phyloP scores from a whole-genome alignment of 1,284 basidiomycete species.

The Filobasidium uniguttulatum region DNA sequence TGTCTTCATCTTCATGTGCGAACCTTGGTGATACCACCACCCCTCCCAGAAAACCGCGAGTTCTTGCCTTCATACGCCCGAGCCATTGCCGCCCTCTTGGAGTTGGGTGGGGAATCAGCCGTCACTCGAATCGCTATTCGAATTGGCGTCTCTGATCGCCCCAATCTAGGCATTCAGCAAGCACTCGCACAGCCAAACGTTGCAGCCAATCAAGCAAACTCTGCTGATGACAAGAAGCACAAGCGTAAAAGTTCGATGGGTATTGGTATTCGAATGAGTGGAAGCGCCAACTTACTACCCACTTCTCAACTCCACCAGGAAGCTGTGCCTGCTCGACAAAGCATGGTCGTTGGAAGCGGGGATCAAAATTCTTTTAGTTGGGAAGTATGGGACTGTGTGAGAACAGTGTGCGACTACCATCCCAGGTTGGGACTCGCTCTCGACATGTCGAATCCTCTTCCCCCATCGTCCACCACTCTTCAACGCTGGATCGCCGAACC shows the following conservation, averaged over 20 bases:
- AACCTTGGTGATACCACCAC: constrained; percentile 72
- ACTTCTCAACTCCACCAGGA: neutral
- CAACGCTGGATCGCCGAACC: constrained; percentile 87
- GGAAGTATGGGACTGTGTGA: constrained; percentile 96
- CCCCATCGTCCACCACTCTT: constrained; percentile 55
- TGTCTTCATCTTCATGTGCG: constrained; percentile 82
- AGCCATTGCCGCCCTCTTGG: constrained; percentile 64
- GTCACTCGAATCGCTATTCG: constrained; percentile 61
- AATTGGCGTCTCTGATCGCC: constrained; percentile 62
- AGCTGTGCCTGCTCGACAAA: constrained; percentile 3
- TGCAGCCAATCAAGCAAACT: neutral
- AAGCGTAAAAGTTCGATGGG: constrained; percentile 27
- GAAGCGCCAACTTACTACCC: neutral
- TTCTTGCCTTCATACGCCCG: constrained; percentile 85
- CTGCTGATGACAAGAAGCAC: constrained; percentile 20
- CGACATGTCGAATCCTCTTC: constrained; percentile 75
- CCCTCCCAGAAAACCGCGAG: constrained; percentile 58
- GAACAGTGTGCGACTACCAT: constrained; percentile 76
- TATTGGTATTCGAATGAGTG: constrained; percentile 12
- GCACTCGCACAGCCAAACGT: neutral
- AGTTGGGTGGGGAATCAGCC: constrained; percentile 42
- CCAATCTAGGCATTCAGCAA: constrained; percentile 19
- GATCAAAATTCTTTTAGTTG: constrained; percentile 66
- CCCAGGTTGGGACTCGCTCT: constrained; percentile 69
- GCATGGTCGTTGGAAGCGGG: constrained; percentile 29